Evolutionary conservation across 2,329 filamentous ascomycete genomes (phyloP).

Genomic region (Nemania sp.): DNA sequence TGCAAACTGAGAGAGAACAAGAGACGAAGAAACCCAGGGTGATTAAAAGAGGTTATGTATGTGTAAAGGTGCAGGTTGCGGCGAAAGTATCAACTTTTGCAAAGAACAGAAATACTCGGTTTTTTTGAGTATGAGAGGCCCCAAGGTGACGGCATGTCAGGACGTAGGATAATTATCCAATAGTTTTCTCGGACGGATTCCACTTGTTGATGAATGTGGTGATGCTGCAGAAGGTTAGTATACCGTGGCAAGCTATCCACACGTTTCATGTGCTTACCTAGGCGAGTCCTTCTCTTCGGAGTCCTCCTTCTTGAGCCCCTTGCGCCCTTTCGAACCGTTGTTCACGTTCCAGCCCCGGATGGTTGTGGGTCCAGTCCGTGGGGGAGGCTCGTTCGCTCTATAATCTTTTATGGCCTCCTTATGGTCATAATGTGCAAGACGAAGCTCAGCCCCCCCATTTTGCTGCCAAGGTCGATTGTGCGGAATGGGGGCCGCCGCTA

Average conservation of each 20-base stretch:
- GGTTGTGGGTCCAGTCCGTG: constrained; percentile 58
- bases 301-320: constrained; percentile 38
- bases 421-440: constrained; percentile 61
- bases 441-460: constrained; percentile 55
- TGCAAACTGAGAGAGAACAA: constrained; percentile 14
- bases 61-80: neutral
- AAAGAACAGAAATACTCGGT: neutral
- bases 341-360: constrained; percentile 62
- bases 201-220: constrained; percentile 39
- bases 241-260: neutral
- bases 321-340: constrained; percentile 44
- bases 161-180: constrained; percentile 10
- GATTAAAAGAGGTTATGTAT: constrained; percentile 14
- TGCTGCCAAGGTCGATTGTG: constrained; percentile 54
- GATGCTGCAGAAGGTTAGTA: constrained; percentile 31
- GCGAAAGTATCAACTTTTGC: neutral
- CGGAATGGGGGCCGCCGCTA: constrained; percentile 61
- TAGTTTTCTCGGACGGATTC: constrained; percentile 35
- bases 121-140: neutral
- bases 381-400: constrained; percentile 57
- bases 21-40: neutral
- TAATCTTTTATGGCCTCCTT: constrained; percentile 63
- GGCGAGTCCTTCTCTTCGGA: constrained; percentile 41
- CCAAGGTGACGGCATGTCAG: neutral
- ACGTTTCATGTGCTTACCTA: constrained; percentile 32